Evolutionary conservation across 129 eudicot genomes (phyloP).

Genomic region (Helianthus tuberosus): DNA sequence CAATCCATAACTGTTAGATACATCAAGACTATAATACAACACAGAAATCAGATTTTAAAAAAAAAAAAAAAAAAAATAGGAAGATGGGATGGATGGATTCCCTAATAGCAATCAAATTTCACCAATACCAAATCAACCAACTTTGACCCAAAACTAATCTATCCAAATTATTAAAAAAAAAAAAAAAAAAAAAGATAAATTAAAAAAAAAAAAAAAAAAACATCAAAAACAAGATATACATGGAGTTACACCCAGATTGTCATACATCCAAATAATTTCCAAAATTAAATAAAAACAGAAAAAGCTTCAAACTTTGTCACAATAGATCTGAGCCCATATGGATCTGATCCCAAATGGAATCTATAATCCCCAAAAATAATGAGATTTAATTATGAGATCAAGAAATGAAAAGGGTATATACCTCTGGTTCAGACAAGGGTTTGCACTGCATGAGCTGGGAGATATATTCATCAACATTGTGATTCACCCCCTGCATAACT

Average conservation of each 20-base stretch:
- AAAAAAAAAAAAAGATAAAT: no score
- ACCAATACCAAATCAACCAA: conserved; percentile 19
- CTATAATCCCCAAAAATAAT: conserved; percentile 20
- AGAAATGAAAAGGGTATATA: conserved; percentile 23
- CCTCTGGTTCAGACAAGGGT: conserved; percentile 96
- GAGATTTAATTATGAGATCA: neutral
- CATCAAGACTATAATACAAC: neutral
- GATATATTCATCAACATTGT: conserved; percentile 82
- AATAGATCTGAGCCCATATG: conserved; percentile 36
- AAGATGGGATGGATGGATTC: conserved; percentile 1
- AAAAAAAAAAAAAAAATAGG: no score
- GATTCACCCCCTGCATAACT: conserved; percentile 59
- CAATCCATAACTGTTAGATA: neutral
- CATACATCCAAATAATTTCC: neutral
- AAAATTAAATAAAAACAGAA: conserved; percentile 5
- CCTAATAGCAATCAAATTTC: neutral
- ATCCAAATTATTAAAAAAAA: neutral
- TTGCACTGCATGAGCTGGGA: conserved; percentile 98
- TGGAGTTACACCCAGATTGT: no score
- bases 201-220: neutral
- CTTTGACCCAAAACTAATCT: conserved; percentile 5
- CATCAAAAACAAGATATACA: no score
- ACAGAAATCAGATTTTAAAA: neutral
- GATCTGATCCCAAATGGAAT: conserved; percentile 30
- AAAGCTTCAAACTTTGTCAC: conserved; percentile 10